Conservation (phyloP, 2,329 filamentous ascomycete genomes). For the Kalaharituber pfeilii region DNA sequence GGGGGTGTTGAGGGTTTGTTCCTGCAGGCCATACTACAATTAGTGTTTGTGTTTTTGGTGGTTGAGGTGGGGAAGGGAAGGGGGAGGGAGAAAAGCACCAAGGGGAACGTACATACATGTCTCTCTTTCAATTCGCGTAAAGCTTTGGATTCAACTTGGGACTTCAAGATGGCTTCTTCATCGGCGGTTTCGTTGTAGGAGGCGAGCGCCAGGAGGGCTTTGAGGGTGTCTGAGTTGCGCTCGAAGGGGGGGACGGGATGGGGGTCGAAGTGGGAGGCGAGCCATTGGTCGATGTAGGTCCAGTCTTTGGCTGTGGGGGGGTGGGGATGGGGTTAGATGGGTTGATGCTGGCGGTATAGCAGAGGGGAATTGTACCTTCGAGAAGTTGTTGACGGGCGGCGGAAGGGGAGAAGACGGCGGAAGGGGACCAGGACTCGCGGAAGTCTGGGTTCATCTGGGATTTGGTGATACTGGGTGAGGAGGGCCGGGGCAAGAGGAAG, state of each 20-base stretch:
- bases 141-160: constrained; percentile 42
- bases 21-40: constrained; percentile 12
- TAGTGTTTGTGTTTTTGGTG: neutral
- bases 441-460: constrained; percentile 15
- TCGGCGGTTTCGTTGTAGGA: constrained; percentile 61
- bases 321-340: neutral
- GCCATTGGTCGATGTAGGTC: constrained; percentile 74
- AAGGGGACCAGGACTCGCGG: constrained; percentile 21
- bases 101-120: constrained; percentile 8
- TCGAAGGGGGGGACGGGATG: constrained; percentile 57
- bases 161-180: constrained; percentile 45
- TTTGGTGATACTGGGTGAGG: neutral
- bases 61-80: constrained; percentile 4
- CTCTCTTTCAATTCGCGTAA: constrained; percentile 34
- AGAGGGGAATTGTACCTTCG: constrained; percentile 7
- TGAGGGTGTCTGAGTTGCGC: constrained; percentile 68
- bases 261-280: constrained; percentile 49
- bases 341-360: neutral
- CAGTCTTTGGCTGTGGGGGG: constrained; percentile 71
- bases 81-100: constrained; percentile 9
- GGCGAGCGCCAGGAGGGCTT: constrained; percentile 54
- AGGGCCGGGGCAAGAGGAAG: neutral
- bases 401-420: constrained; percentile 50
- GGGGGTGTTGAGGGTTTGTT: neutral
- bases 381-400: constrained; percentile 30